Evolutionary conservation across 495 filamentous ascomycete genomes (phyloP), one percentile per base, ranked within the genome.

Genomic region (Penicillium longicatenatum): DNA sequence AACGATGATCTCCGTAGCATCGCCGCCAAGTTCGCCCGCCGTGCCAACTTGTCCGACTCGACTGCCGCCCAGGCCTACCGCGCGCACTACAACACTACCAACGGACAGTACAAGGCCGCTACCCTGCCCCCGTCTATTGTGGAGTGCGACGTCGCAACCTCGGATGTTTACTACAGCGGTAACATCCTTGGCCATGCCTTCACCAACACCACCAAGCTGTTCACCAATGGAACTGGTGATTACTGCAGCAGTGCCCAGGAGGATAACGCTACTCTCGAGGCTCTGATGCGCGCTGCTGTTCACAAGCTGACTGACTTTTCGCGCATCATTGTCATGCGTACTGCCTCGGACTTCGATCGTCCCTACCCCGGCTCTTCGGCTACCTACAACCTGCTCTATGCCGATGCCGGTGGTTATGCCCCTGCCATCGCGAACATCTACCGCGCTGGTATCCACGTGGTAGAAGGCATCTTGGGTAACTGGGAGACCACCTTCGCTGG

Each of bases 171-270:
- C 70, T 92, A 77, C 73, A 84, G 81, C 42, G 89, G 89, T 10
- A 70, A 67, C 6, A 61, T 87, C 7, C 78, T 91, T 14, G 71
- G 79, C 42, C 80, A 84, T 37, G 81, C 83, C 3, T 90, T 90
- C 61, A 83, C 82, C 56, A 88, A 88, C 58, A 86, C 79, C 22
- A 89, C 87, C 29, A 72, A 61, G 12, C 58, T 88, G 14, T 79
- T 84, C 69, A 91, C 89, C 0, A 89, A 89, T 61, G 88, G 87
- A 17, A 81, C 79, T 0, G 86, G 85, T 6, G 66, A 76, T 3
- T 91, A 91, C 71, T 91, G 88, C 75, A 79, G 82, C 58, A 85
- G 80, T 5, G 86, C 86, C 12, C 89, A 91, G 65, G 89, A 92
- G 66, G 89, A 92, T 65, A 91, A 87, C 62, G 88, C 86, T 5